Percentiles rank a stretch among this genome's conserved stretches.
Conservation (phyloP, 257 asterid genomes). For the Nicotiana tomentosiformis region DNA sequence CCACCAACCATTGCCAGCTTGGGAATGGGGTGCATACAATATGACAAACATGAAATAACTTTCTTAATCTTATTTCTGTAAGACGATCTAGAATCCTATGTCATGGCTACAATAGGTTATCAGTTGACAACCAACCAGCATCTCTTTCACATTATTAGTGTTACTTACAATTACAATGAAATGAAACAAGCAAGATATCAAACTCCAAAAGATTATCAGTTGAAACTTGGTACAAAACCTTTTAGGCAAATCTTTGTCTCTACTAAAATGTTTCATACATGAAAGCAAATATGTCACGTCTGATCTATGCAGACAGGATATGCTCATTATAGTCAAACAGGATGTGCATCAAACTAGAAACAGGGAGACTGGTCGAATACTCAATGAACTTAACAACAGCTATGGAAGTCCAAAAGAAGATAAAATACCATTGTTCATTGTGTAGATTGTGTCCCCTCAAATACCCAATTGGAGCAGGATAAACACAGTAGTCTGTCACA, state of each 20-base stretch:
- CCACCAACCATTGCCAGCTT: not conserved
- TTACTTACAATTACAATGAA: not conserved
- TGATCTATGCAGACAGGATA: not conserved
- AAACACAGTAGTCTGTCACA: not conserved
- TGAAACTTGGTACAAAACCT: not conserved
- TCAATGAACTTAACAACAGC: not conserved
- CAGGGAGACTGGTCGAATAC: not conserved
- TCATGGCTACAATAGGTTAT: not conserved
- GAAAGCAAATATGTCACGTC: not conserved
- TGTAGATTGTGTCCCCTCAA: not conserved
- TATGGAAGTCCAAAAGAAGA: not conserved
- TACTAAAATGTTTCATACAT: not conserved
- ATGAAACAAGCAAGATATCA: not conserved
- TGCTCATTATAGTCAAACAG: not conserved
- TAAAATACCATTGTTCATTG: not conserved
- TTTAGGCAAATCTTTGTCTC: not conserved
- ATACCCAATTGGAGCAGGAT: not conserved
- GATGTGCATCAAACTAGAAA: not conserved
- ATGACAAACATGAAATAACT: not conserved
- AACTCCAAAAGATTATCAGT: not conserved
- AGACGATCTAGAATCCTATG: not conserved
- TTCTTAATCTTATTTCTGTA: not conserved
- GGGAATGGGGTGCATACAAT: not conserved
- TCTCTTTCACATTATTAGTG: not conserved
- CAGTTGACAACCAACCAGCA: not conserved